Evolutionary conservation across 2,329 filamentous ascomycete species (phyloP).

Genomic region (Cladosporium sphaerospermum): DNA sequence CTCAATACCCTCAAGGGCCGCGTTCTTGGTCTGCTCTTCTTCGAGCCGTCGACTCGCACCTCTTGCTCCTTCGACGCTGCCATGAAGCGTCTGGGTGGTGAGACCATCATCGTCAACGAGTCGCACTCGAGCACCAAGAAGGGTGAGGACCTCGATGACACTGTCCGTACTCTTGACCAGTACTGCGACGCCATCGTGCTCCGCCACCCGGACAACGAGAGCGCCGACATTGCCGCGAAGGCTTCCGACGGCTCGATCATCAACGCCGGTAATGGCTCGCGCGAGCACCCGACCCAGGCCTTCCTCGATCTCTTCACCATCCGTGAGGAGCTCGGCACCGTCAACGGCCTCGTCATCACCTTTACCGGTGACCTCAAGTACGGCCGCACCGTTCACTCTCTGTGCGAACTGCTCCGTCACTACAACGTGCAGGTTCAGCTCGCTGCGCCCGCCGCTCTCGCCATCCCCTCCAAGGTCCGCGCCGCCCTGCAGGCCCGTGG

Average conservation of each 20-base stretch:
- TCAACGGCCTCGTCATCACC: constrained; percentile 91
- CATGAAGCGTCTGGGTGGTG: constrained; percentile 94
- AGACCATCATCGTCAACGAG: constrained; percentile 75
- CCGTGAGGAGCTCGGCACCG: constrained; percentile 91
- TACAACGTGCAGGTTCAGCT: constrained; percentile 94
- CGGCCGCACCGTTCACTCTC: constrained; percentile 88
- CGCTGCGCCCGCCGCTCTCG: constrained; percentile 72
- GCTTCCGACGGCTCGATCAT: constrained; percentile 88
- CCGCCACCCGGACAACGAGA: constrained; percentile 78
- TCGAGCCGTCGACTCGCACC: constrained; percentile 92
- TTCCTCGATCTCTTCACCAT: constrained; percentile 98
- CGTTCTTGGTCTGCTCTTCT: constrained; percentile 89
- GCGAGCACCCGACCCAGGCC: constrained; percentile 95
- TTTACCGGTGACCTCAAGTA: constrained; percentile 91
- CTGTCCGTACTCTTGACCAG: constrained; percentile 84
- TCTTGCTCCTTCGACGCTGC: constrained; percentile 94
- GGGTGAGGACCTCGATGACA: constrained; percentile 90
- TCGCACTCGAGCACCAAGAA: constrained; percentile 85
- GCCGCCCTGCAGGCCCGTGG: constrained; percentile 66
- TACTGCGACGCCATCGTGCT: constrained; percentile 96
- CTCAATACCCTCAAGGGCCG: constrained; percentile 80
- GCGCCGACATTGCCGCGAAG: constrained; percentile 75
- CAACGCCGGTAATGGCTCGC: constrained; percentile 93
- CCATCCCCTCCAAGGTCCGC: constrained; percentile 68
- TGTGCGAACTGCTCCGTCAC: constrained; percentile 88